Evolutionary conservation across 192 early-diverging fungal genomes (phyloP).

Genomic region (Coemansia sp.): DNA sequence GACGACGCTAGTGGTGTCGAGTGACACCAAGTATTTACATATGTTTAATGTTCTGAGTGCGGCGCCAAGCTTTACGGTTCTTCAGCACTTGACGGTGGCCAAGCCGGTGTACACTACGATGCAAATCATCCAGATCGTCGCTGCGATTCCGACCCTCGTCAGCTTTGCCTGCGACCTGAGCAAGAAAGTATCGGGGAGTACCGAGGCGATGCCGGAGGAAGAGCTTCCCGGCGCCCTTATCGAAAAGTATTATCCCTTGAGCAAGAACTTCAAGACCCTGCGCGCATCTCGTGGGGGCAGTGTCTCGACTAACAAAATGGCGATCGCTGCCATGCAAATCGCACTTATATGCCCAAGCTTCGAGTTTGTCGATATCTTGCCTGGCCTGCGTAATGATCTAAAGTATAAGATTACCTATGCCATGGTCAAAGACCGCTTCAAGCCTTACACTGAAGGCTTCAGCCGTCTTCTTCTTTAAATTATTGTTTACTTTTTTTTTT

Average conservation of each 20-base stretch:
- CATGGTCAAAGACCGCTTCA: not conserved
- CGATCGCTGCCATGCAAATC: not conserved
- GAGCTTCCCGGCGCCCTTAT: not conserved
- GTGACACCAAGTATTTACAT: not conserved
- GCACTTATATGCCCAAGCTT: conserved; percentile 2
- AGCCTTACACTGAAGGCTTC: not conserved
- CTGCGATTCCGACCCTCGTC: not conserved
- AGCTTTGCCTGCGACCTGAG: not conserved
- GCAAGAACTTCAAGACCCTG: not conserved
- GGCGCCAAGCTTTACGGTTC: not conserved
- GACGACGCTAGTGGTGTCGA: too few species aligned
- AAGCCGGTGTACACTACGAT: not conserved
- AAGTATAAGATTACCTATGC: not conserved
- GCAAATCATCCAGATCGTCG: not conserved
- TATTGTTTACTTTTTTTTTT: not conserved
- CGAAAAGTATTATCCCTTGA: conserved; percentile 3
- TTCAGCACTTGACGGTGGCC: not conserved
- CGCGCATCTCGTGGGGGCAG: not conserved
- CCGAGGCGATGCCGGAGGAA: not conserved
- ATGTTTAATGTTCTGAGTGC: not conserved
- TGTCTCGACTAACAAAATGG: not conserved
- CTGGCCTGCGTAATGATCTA: not conserved
- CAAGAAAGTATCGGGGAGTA: not conserved
- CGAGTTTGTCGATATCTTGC: not conserved
- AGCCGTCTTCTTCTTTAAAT: not conserved